Conservation (phyloP, 164 flowering plant genomes). For the Liriodendron chinense region DNA sequence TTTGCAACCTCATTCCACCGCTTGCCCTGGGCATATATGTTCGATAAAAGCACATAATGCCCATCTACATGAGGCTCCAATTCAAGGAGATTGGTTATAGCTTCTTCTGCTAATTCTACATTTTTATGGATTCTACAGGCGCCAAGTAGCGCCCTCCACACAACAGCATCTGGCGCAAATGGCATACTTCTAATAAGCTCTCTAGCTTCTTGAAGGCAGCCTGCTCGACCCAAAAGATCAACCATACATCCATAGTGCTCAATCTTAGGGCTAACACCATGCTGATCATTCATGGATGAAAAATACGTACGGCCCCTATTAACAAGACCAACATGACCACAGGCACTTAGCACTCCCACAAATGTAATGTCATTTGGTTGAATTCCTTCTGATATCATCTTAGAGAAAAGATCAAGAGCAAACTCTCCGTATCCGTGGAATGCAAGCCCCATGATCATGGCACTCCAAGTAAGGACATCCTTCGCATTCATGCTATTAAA, state of each 20-base stretch:
- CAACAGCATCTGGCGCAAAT: slow-evolving; percentile 30
- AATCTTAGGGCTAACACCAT: slow-evolving; percentile 25
- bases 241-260: slow-evolving; percentile 44
- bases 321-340: slow-evolving; percentile 33
- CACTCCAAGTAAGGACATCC: slow-evolving; percentile 34
- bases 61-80: slow-evolving; percentile 34
- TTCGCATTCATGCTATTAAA: slow-evolving; percentile 24
- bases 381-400: slow-evolving; percentile 25
- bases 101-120: slow-evolving; percentile 28
- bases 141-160: slow-evolving; percentile 38
- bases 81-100: slow-evolving; percentile 27
- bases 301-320: slow-evolving; percentile 24
- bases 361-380: slow-evolving; percentile 34
- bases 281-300: slow-evolving; percentile 23
- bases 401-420: slow-evolving; percentile 29
- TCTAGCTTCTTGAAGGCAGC: slow-evolving; percentile 28
- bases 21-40: slow-evolving; percentile 32
- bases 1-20: slow-evolving; percentile 30
- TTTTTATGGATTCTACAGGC: slow-evolving; percentile 33
- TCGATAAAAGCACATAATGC: slow-evolving; percentile 33
- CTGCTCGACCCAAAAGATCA: slow-evolving; percentile 34
- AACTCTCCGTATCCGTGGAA: slow-evolving; percentile 31
- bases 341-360: slow-evolving; percentile 30
- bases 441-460: slow-evolving; percentile 36
- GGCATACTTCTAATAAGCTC: slow-evolving; percentile 32